A percentile compares a stretch with the other conserved stretches of the same genome.
phyloP scores from a whole-genome alignment of 805 yeast genomes.

The Kodamaea sagamina region DNA sequence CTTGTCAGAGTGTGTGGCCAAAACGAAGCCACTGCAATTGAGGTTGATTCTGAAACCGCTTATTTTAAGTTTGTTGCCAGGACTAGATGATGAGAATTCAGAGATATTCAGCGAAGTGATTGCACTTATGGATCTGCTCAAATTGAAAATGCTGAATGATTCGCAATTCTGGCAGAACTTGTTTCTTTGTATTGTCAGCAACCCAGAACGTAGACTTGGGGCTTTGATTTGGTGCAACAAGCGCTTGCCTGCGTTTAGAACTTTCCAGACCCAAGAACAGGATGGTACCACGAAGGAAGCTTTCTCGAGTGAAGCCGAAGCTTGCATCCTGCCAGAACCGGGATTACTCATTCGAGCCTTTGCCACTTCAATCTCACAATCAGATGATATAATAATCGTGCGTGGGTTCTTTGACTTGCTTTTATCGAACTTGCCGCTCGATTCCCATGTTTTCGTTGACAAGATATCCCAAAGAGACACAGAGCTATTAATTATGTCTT shows the following conservation, averaged over 20 bases:
- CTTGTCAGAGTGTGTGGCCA: constrained; percentile 51
- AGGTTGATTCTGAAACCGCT: constrained; percentile 66
- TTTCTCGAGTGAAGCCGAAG: constrained; percentile 52
- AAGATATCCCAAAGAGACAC: constrained; percentile 55
- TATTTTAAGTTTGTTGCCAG: constrained; percentile 74
- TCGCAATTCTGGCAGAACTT: constrained; percentile 84
- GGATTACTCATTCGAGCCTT: constrained; percentile 78
- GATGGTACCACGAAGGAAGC: constrained; percentile 11
- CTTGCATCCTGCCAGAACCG: constrained; percentile 72
- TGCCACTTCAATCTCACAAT: constrained; percentile 56
- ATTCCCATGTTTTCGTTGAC: constrained; percentile 55
- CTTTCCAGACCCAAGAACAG: constrained; percentile 25
- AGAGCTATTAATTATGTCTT: constrained; percentile 57
- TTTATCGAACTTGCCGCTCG: constrained; percentile 64
- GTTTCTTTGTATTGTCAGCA: constrained; percentile 71
- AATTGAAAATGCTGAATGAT: constrained; percentile 59
- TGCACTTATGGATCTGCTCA: constrained; percentile 60
- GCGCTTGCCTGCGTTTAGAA: constrained; percentile 61
- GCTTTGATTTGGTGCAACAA: constrained; percentile 75
- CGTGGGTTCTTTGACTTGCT: constrained; percentile 87
- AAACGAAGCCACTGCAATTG: constrained; percentile 35
- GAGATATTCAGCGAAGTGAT: constrained; percentile 72
- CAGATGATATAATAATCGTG: constrained; percentile 65
- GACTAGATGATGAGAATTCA: constrained; percentile 88
- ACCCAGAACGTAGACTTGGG: constrained; percentile 80